These are phyloP conservation scores for Globisporangium radiosum DNA, from an alignment of 352 stramenopile genomes.

Conservation along the genomic window DNA sequence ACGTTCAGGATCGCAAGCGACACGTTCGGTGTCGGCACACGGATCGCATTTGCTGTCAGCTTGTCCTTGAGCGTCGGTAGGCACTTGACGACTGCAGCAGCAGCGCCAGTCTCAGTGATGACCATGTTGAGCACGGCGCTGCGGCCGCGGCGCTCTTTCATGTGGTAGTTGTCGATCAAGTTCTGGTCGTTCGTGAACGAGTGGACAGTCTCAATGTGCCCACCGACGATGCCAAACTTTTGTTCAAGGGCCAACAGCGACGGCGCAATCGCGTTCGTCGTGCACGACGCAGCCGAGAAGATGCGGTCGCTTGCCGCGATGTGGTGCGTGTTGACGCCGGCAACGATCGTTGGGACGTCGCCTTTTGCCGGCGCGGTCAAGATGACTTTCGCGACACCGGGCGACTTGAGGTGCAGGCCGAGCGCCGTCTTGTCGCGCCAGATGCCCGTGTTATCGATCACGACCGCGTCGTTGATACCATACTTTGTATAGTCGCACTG, in stretches of 20 bases:
- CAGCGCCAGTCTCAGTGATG: slow-evolving; percentile 82
- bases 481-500: slow-evolving; percentile 87
- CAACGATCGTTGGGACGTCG: slow-evolving; percentile 68
- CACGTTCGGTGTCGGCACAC: slow-evolving; percentile 97
- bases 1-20: slow-evolving; percentile 97
- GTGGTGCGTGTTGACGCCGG: slow-evolving; percentile 69
- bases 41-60: slow-evolving; percentile 98
- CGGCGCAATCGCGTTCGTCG: slow-evolving; percentile 81
- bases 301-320: slow-evolving; percentile 56
- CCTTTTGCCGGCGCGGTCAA: slow-evolving; percentile 74
- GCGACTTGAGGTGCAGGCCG: slow-evolving; percentile 66
- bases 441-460: slow-evolving; percentile 87
- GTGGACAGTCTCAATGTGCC: slow-evolving; percentile 87
- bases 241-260: slow-evolving; percentile 68
- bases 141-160: slow-evolving; percentile 80
- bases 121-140: slow-evolving; percentile 88
- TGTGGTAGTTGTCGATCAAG: slow-evolving; percentile 86
- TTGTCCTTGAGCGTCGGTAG: slow-evolving; percentile 94
- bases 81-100: slow-evolving; percentile 80
- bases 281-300: slow-evolving; percentile 79
- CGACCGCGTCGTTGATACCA: slow-evolving; percentile 80
- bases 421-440: slow-evolving; percentile 69
- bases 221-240: slow-evolving; percentile 76
- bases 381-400: slow-evolving; percentile 75
- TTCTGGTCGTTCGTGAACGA: slow-evolving; percentile 90